Evolutionary conservation across 2,329 filamentous ascomycete species (phyloP).

Genomic region (Fusarium tjaetaba): DNA sequence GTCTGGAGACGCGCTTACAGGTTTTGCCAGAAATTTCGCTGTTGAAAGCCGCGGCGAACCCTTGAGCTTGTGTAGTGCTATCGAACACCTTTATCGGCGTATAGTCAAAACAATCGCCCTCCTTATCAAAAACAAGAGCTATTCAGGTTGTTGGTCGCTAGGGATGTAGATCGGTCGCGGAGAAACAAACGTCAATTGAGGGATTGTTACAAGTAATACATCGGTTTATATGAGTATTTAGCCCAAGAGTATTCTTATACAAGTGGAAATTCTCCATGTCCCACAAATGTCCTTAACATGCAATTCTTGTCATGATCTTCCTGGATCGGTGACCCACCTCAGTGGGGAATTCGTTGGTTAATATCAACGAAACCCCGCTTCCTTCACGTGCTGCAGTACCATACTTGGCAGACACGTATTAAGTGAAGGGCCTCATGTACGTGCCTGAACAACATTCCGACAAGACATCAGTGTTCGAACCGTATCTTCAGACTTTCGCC

Average conservation of each 20-base stretch:
- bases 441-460: background rate
- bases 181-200: background rate
- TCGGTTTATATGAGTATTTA: background rate
- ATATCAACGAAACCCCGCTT: background rate
- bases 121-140: background rate
- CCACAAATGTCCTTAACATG: background rate
- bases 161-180: background rate
- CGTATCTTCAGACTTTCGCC: background rate
- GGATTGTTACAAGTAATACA: background rate
- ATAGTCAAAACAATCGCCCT: background rate
- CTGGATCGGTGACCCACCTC: background rate
- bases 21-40: background rate
- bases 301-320: background rate
- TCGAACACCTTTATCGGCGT: too few species aligned
- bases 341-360: background rate
- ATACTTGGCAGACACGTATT: background rate
- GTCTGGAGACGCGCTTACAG: background rate
- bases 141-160: background rate
- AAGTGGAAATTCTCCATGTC: background rate
- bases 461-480: background rate
- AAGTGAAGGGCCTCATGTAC: background rate
- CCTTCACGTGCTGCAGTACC: too few species aligned
- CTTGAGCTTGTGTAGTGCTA: background rate
- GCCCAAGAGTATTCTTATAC: background rate
- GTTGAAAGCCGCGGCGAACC: background rate